Percentiles rank a stretch among this genome's conserved stretches.
These are phyloP conservation scores for Sistotremastrum suecicum DNA, from an alignment of 768 basidiomycete genomes.

Conservation along the genomic window DNA sequence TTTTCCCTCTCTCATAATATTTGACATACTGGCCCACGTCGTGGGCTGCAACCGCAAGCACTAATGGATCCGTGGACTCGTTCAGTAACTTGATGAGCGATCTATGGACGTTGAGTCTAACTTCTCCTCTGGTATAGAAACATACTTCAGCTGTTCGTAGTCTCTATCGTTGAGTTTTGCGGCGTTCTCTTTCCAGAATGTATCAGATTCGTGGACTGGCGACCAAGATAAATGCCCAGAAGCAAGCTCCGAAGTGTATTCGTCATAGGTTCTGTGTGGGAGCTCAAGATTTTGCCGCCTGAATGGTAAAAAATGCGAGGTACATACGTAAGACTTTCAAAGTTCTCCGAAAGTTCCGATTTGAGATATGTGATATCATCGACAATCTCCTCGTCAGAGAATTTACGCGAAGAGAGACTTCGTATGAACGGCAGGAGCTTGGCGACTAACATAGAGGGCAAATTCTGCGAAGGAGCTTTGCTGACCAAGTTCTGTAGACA, in stretches of 20 bases:
- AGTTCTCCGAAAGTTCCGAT: conserved; percentile 72
- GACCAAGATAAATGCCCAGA: conserved; percentile 92
- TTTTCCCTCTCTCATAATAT: conserved; percentile 83
- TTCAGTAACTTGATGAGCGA: conserved; percentile 58
- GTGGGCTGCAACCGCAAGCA: conserved; percentile 84
- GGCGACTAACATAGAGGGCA: conserved; percentile 85
- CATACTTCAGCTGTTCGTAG: conserved; percentile 71
- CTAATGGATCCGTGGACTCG: conserved; percentile 54
- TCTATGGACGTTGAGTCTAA: conserved; percentile 25
- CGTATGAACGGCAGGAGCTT: conserved; percentile 78
- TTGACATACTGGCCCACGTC: conserved; percentile 93
- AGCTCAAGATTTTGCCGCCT: not conserved
- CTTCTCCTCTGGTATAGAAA: not conserved
- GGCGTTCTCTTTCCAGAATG: conserved; percentile 97
- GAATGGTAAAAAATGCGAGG: not conserved
- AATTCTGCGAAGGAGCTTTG: conserved; percentile 76
- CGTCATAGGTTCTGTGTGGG: conserved; percentile 73
- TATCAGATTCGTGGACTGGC: conserved; percentile 89
- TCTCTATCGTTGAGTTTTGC: conserved; percentile 74
- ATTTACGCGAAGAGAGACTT: conserved; percentile 73
- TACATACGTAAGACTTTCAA: conserved; percentile 81
- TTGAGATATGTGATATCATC: conserved; percentile 84
- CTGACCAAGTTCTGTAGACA: conserved; percentile 65
- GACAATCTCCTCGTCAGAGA: conserved; percentile 88
- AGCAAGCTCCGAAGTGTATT: conserved; percentile 81